Conservation (phyloP, 495 filamentous ascomycete species). For the Penicillium bialowiezense region DNA sequence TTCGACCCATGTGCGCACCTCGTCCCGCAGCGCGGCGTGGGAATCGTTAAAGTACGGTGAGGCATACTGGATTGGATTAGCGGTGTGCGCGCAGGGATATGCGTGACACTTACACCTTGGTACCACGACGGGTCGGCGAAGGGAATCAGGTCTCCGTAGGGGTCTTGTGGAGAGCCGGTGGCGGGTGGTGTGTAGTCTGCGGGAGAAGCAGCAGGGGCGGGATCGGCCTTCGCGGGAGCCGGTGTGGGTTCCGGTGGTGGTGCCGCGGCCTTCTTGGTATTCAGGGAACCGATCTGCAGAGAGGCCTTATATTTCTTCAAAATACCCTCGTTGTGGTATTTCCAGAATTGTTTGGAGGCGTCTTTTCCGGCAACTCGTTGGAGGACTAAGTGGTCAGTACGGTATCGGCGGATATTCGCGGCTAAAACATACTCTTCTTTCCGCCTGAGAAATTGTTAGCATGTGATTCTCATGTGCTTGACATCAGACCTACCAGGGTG, state of each 20-base stretch:
- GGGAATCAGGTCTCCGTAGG: slow-evolving; percentile 81
- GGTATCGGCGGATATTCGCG: neutral
- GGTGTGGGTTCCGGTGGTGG: slow-evolving; percentile 51
- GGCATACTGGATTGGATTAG: slow-evolving; percentile 65
- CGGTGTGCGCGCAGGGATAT: neutral
- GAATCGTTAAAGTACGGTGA: slow-evolving; percentile 94
- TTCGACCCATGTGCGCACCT: slow-evolving; percentile 90
- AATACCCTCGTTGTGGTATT: slow-evolving; percentile 94
- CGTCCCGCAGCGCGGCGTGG: slow-evolving; percentile 83
- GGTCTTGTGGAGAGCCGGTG: slow-evolving; percentile 67
- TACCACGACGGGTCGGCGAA: slow-evolving; percentile 95
- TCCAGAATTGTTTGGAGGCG: slow-evolving; percentile 98
- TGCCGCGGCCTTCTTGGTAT: slow-evolving; percentile 70
- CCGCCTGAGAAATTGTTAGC: slow-evolving; percentile 57
- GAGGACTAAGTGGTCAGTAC: slow-evolving; percentile 58
- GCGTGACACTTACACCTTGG: slow-evolving; percentile 69
- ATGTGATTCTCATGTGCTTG: slow-evolving; percentile 5
- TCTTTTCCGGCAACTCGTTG: slow-evolving; percentile 93
- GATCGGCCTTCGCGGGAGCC: slow-evolving; percentile 49
- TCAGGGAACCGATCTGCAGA: slow-evolving; percentile 85
- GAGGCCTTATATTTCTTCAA: slow-evolving; percentile 91
- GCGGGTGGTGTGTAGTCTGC: slow-evolving; percentile 32
- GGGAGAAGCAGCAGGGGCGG: slow-evolving; percentile 46
- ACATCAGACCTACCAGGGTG: slow-evolving; percentile 65
- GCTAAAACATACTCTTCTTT: slow-evolving; percentile 75